Base-by-base conservation (phyloP, 371 early-diverging fungal genomes). In the Mucor mucedo region DNA sequence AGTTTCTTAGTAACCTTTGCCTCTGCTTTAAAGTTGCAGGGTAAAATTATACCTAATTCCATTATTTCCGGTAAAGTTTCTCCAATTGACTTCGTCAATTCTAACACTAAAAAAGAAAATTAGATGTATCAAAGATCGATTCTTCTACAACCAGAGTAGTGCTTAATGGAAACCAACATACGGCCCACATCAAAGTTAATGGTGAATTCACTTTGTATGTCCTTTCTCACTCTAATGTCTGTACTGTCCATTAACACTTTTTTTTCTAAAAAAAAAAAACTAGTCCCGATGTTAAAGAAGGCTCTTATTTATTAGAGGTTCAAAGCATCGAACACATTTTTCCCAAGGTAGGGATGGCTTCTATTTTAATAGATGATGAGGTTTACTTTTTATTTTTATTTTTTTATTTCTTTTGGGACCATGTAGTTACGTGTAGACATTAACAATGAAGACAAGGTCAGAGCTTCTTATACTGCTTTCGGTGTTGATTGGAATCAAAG, bases 231-330 rank as follows among this genome's bases (percentile, higher is more conserved):
- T 54, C 14, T 16, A 21, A 9, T 11, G 21, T 54, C 11, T 38
- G 27, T 13, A 4, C 8, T 16, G 14, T n/a, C 13, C n/a, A 45
- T 45, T 30, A 30, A 28, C 27, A 60, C 28, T 48, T 41, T 38
- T 21, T 32, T 21, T 21, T 21, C 21, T 21, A 21, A 21, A 21
- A 21, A 21, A 21, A 21, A 16, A 14, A n/a, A 42, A 52, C 11
- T 56, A 72, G 72, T 38, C 57, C 59, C 35, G 47, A 74, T 33
- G 68, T 83, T 1, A 53, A 62, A 41, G 63, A 75, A n/a, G 83
- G 83, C 4, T 77, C 73, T 28, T 83, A 83, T 60, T 52, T 80
- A 29, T 64, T 83, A 40, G 80, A 83, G 62, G 62, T 83, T 30
- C 73, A 80, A 57, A 75, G 75, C 2, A 71, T 78, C n/a, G 70